phyloP scores from a whole-genome alignment of 345 rosid genomes.

The Ricinus communis region DNA sequence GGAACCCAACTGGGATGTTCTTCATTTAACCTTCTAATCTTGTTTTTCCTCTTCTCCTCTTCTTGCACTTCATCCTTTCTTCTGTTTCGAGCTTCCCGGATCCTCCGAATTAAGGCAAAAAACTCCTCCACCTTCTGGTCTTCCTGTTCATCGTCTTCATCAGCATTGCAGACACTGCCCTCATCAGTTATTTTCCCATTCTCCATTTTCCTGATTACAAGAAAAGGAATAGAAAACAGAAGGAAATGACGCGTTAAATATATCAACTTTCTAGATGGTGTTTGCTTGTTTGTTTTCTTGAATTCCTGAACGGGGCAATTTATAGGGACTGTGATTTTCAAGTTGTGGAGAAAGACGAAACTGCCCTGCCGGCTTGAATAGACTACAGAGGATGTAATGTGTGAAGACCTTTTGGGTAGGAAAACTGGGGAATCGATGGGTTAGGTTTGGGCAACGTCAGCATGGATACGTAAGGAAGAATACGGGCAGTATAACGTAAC shows the following conservation, averaged over 20 bases:
- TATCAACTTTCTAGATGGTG: neutral
- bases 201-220: slow-evolving; percentile 14
- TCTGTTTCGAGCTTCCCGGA: slow-evolving; percentile 28
- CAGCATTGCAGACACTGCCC: neutral
- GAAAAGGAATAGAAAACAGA: neutral
- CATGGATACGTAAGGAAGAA: neutral
- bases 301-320: too few relatives aligned
- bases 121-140: slow-evolving; percentile 36
- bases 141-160: slow-evolving; percentile 1
- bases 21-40: neutral
- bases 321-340: too few relatives aligned
- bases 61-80: slow-evolving; percentile 16
- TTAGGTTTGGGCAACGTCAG: neutral
- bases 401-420: too few relatives aligned
- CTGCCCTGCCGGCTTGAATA: neutral
- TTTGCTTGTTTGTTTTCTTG: too few relatives aligned
- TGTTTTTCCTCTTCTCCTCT: slow-evolving; percentile 13
- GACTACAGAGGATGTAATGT: too few relatives aligned
- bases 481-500: neutral
- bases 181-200: too few relatives aligned
- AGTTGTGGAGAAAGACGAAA: neutral
- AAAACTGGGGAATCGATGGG: neutral
- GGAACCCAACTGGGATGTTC: slow-evolving; percentile 35
- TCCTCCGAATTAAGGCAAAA: slow-evolving; percentile 25
- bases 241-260: neutral